Conservation (phyloP, 495 filamentous ascomycete genomes). For the Friedmanniomyces endolithicus region DNA sequence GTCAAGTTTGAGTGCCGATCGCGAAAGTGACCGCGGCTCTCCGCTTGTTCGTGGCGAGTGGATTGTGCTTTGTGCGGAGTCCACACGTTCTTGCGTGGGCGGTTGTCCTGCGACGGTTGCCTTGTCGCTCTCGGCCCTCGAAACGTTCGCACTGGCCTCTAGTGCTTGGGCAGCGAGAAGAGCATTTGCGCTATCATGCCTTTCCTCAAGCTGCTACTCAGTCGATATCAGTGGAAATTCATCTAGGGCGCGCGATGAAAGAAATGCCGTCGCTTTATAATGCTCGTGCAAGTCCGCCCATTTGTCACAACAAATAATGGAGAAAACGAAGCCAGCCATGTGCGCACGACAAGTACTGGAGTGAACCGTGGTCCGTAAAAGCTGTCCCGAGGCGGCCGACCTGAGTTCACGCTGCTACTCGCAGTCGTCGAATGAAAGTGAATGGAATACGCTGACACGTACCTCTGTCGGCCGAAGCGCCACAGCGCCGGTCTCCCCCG, state of each 20-base stretch:
- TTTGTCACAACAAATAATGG: too few relatives aligned
- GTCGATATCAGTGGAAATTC: neutral
- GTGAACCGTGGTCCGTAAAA: too few relatives aligned
- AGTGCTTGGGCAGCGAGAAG: neutral
- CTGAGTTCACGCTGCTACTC: too few relatives aligned
- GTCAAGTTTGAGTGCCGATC: neutral
- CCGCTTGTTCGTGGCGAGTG: neutral
- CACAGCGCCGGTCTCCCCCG: neutral
- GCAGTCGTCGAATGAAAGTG: too few relatives aligned
- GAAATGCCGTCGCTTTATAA: too few relatives aligned
- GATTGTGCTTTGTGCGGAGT: neutral
- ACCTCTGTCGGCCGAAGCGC: neutral
- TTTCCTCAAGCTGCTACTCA: neutral
- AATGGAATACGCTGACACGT: neutral
- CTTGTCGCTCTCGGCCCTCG: neutral
- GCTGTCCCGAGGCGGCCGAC: too few relatives aligned
- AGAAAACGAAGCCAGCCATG: too few relatives aligned
- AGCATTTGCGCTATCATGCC: neutral
- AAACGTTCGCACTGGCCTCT: neutral
- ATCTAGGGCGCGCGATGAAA: neutral
- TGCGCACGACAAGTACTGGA: too few relatives aligned
- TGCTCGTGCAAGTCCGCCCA: too few relatives aligned
- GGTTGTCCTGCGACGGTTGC: neutral
- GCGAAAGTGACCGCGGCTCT: neutral
- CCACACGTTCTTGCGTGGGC: neutral